Evolutionary conservation across 805 yeast species (phyloP).

Genomic region (Wickerhamiella parazyma): DNA sequence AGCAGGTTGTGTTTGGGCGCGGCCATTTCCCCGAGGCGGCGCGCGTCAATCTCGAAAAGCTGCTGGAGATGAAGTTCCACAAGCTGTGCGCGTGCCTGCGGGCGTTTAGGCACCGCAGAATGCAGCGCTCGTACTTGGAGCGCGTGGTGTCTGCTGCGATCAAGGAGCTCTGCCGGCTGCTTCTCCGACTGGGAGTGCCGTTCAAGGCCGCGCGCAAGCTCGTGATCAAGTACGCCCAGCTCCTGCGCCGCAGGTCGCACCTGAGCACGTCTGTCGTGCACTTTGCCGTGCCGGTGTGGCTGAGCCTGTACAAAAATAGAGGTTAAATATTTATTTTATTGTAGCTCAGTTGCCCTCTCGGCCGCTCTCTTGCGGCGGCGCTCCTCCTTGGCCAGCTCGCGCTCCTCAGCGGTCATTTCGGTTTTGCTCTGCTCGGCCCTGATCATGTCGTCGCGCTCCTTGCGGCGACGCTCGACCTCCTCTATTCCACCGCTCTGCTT

Average conservation of each 20-base stretch:
- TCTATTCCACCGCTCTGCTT: slow-evolving; percentile 82
- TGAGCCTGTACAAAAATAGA: not conserved
- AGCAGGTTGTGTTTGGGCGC: not conserved
- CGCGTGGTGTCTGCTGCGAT: not conserved
- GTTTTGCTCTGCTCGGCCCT: slow-evolving; percentile 31
- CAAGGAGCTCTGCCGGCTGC: not conserved
- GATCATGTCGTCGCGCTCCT: slow-evolving; percentile 52
- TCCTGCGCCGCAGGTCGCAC: not conserved
- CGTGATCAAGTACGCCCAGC: not conserved
- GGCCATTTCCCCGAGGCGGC: not conserved
- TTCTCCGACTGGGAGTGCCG: not conserved
- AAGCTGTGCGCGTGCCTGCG: not conserved
- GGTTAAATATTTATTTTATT: not conserved
- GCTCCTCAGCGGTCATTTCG: slow-evolving; percentile 13
- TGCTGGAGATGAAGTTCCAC: not conserved
- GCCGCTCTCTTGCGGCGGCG: slow-evolving; percentile 10
- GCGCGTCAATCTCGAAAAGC: not conserved
- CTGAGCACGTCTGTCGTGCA: not conserved
- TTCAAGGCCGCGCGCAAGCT: not conserved
- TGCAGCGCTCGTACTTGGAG: not conserved
- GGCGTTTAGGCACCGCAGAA: not conserved
- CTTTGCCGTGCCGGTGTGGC: not conserved
- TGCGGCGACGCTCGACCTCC: slow-evolving; percentile 60
- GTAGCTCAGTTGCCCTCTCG: not conserved
- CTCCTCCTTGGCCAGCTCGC: slow-evolving; percentile 12